Percentiles rank a stretch among this genome's conserved stretches.
phyloP scores from a whole-genome alignment of 2,329 filamentous ascomycete species.

The Cladosporium sp. region DNA sequence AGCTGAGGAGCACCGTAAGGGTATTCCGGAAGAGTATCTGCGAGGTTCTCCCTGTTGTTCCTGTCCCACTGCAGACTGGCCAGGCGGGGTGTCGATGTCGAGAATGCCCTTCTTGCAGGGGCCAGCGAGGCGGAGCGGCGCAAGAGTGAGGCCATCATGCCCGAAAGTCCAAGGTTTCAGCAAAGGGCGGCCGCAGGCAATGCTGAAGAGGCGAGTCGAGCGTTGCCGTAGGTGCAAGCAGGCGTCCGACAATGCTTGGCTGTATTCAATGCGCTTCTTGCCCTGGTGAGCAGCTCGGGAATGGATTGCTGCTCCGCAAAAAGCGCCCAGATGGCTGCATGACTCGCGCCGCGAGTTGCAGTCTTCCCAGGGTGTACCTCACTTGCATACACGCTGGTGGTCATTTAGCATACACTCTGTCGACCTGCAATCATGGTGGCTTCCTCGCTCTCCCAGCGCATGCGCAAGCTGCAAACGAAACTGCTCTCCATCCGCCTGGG shows the following conservation, averaged over 20 bases:
- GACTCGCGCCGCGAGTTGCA: constrained; percentile 11
- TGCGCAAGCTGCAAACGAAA: constrained; percentile 70
- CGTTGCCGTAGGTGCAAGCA: background rate
- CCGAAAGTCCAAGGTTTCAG: background rate
- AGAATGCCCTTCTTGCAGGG: constrained; percentile 26
- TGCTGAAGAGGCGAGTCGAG: background rate
- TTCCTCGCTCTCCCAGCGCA: constrained; percentile 51
- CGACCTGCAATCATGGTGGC: constrained; percentile 12
- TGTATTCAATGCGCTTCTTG: constrained; percentile 7
- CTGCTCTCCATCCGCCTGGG: constrained; percentile 73
- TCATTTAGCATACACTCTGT: constrained; percentile 34
- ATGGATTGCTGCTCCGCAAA: constrained; percentile 6
- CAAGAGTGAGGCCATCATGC: constrained; percentile 25
- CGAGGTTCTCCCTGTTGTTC: constrained; percentile 28
- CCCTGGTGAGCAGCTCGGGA: background rate
- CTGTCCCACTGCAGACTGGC: constrained; percentile 28
- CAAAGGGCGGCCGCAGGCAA: background rate
- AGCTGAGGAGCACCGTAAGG: constrained; percentile 65
- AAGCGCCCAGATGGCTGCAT: background rate
- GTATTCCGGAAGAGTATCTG: constrained; percentile 49
- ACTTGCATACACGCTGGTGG: background rate
- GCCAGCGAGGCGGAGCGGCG: constrained; percentile 17
- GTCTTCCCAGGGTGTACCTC: background rate
- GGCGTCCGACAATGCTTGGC: background rate
- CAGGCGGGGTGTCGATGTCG: constrained; percentile 23